Base-by-base conservation (phyloP, 169 alveolate species). In the Cryptosporidium tyzzeri region DNA sequence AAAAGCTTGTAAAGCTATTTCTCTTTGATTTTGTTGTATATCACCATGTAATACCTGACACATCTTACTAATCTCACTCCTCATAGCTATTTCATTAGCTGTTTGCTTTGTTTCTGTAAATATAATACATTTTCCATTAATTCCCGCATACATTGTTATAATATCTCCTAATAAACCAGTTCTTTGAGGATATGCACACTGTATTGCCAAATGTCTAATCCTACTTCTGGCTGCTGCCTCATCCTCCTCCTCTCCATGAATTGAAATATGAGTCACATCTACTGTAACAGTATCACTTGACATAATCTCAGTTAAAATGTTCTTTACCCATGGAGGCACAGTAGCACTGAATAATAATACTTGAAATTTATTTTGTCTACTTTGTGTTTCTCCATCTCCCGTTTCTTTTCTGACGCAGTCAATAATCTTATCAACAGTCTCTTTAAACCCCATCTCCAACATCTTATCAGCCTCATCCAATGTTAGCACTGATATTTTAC, bases 1-100 rank as follows among this genome's bases (percentile, higher is more conserved):
- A 74, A 94, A 96, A 14, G 97, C 96, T 67, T 92, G 85, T 50
- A 97, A 91, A 21, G 97, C 95, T 16, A 95, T 93, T 69, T 96
- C 97, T 91, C 99, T 93, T 86, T 95, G 96, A 35, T 93, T 92
- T 93, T 96, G 96, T 50, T 95, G 95, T 35, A 96, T 95, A 92
- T 97, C 98, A 9, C 98, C 98, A 91, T 97, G 98, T 62, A 97
- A 91, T 0, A 94, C 96, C 75, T 95, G 95, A 21, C 95, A 92
- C 86, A 92, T 94, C 67, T 94, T 84, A 65, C 92, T 93, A 37
- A 96, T 91, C 70, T 91, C 91, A 59, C 94, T 95, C 62, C 94
- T 85, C 69, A 95, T 89, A 71, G 96, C 89, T 26, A 96, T 92
- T 70, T 95, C 96, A 84, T 95, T 95, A 31, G 96, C 97, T 67